A percentile compares a stretch with the other conserved stretches of the same genome.
Evolutionary conservation across 179 eudicot genomes (phyloP).

Genomic region (Carnegiea gigantea): DNA sequence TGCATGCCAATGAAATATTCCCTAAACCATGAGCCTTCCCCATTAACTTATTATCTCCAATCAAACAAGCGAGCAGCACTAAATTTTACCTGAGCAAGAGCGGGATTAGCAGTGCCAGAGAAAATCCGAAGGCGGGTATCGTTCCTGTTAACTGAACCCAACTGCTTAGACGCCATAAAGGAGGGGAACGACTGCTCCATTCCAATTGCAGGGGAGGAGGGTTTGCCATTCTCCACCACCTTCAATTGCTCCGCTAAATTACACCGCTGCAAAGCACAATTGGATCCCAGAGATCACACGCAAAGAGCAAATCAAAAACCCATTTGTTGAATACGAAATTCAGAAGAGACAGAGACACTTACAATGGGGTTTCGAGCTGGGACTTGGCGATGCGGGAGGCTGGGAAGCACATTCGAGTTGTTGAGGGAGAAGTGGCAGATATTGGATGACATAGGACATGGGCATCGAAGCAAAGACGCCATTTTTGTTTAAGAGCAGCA

Average conservation of each 20-base stretch:
- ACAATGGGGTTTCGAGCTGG: conserved; percentile 29
- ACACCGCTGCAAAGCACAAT: conserved; percentile 48
- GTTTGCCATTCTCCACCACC: conserved; percentile 61
- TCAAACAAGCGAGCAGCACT: background rate
- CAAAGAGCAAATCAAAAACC: background rate
- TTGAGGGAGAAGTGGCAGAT: conserved; percentile 12
- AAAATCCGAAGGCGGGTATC: conserved; percentile 86
- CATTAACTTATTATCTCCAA: background rate
- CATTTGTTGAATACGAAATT: background rate
- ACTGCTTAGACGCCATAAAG: conserved; percentile 43
- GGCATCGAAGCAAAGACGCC: conserved; percentile 29
- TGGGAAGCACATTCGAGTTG: conserved; percentile 14
- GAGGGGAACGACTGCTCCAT: conserved; percentile 49
- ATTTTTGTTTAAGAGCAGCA: conserved; percentile 19
- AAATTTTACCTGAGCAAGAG: conserved; percentile 73
- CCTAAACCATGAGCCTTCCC: background rate
- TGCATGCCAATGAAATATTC: background rate
- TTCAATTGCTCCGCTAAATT: conserved; percentile 60
- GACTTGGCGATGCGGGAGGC: background rate
- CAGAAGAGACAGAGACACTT: conserved; percentile 10
- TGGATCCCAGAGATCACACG: background rate
- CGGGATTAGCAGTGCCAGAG: conserved; percentile 94
- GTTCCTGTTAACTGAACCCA: conserved; percentile 28
- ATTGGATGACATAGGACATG: conserved; percentile 22
- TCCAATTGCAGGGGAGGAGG: conserved; percentile 28